phyloP scores from a whole-genome alignment of 495 filamentous ascomycete species.

The Annulohypoxylon bovei region DNA sequence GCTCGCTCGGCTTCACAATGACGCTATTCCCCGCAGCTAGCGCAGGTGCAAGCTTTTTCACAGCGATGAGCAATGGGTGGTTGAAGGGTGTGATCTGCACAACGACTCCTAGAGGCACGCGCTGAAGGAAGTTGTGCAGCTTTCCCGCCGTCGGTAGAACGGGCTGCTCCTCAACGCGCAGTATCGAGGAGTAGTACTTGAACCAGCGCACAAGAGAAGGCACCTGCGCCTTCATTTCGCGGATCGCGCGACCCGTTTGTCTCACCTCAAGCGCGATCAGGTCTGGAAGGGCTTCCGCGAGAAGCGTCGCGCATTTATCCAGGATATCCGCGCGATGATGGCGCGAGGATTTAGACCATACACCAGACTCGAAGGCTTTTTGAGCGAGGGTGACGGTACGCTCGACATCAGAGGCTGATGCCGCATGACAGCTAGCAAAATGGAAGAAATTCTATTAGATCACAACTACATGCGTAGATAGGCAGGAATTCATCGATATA shows the following conservation, averaged over 20 bases:
- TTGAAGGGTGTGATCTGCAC: constrained; percentile 74
- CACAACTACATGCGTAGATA: not conserved
- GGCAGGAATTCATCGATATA: not conserved
- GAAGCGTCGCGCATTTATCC: constrained; percentile 63
- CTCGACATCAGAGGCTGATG: constrained; percentile 59
- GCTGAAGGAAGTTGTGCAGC: constrained; percentile 69
- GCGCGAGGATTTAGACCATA: constrained; percentile 67
- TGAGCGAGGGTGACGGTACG: constrained; percentile 58
- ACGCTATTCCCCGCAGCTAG: constrained; percentile 71
- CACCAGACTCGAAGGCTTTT: constrained; percentile 58
- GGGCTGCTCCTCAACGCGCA: constrained; percentile 68
- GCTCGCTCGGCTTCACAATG: constrained; percentile 69
- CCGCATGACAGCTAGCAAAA: constrained; percentile 59
- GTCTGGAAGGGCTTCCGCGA: constrained; percentile 58
- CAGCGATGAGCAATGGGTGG: constrained; percentile 70
- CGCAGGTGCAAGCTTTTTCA: constrained; percentile 69
- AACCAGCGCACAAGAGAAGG: constrained; percentile 71
- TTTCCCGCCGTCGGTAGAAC: constrained; percentile 69
- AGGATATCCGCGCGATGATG: constrained; percentile 65
- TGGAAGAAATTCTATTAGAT: not conserved
- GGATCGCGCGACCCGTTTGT: constrained; percentile 70
- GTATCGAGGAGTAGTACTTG: constrained; percentile 68
- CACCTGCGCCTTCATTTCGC: constrained; percentile 73
- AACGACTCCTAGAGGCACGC: constrained; percentile 69
- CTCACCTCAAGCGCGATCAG: constrained; percentile 66